Base-by-base conservation (phyloP, 495 filamentous ascomycete genomes). In the Chlorociboria aeruginascens region DNA sequence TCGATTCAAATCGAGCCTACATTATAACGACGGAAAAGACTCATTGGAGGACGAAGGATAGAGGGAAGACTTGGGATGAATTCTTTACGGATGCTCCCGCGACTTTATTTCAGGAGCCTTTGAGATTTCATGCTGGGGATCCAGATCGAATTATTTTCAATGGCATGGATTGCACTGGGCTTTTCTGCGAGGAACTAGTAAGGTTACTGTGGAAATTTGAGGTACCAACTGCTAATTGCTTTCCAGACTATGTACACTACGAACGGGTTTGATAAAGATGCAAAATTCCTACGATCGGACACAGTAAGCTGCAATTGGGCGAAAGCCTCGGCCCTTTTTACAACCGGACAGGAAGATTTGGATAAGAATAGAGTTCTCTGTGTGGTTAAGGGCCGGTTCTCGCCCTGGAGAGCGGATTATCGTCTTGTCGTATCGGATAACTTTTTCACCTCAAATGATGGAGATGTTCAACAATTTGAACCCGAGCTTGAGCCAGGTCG, bases 301-400 rank as follows among this genome's bases (percentile, higher is more conserved):
- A 82, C 83, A 2, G 68, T 74, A 32, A 77, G 79, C 45, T 98
- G 92, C 63, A 73, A 80, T 50, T 98, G 87, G 81, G 92, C 90
- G 9, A 82, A 82, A 45, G 77, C 77, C 10, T 79, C 82, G 14
- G 72, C 80, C 7, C 61, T 78, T 36, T 95, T 96, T 61, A 77
- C 70, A n/a, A 77, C 75, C 2, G 76, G 78, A 48, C 63, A 79
- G 37, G 60, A 69, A 0, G 69, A 78, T 30, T 63, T 77, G 13
- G 70, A 82, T 44, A 67, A 74, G 7, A 68, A 84, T 49, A 76
- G 85, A 32, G 68, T 87, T 40, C 59, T 96, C 34, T 98, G 92
- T 64, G 82, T 98, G 48, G 79, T 82, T 9, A 70, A 75, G 44
- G 83, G 83, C 7, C 76, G 74, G 51, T 69, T 74, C 45, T 81